Evolutionary conservation across 2,329 filamentous ascomycete species (phyloP).

Genomic region (Penicillium brasilianum): DNA sequence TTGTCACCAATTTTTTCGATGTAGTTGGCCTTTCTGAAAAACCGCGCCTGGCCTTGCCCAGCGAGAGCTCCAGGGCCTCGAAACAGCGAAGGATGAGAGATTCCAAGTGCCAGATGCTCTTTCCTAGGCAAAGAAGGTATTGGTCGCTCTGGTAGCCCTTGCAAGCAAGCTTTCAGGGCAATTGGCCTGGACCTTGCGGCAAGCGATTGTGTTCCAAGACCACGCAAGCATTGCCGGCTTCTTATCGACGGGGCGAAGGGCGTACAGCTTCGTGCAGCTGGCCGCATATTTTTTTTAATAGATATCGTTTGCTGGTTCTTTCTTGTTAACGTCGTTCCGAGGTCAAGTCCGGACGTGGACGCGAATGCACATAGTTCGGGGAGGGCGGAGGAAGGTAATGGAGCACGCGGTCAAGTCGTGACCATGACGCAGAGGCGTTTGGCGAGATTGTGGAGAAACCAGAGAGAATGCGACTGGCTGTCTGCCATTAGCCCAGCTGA

Average conservation of each 20-base stretch:
- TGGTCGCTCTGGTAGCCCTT: neutral
- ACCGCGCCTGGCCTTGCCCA: constrained; percentile 17
- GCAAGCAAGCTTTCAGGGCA: neutral
- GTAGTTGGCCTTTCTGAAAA: constrained; percentile 26
- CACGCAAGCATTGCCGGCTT: constrained; percentile 9
- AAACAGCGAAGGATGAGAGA: neutral
- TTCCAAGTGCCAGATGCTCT: neutral
- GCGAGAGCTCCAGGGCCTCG: neutral
- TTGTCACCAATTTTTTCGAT: constrained; percentile 31
- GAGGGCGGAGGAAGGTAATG: neutral
- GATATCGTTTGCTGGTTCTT: neutral
- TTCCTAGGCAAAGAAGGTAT: neutral
- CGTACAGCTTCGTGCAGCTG: constrained; percentile 15
- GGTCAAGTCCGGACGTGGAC: neutral
- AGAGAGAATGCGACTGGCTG: neutral
- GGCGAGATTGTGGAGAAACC: neutral
- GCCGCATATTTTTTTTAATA: constrained; percentile 14
- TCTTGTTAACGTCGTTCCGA: neutral
- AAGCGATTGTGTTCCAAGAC: constrained; percentile 3
- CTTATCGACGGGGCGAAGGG: constrained; percentile 17
- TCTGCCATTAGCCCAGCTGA: neutral
- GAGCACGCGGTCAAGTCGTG: constrained; percentile 7
- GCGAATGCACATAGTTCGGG: constrained; percentile 1
- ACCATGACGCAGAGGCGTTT: constrained; percentile 25
- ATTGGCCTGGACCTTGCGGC: constrained; percentile 7